These are phyloP conservation scores for Sonneratia alba DNA, from an alignment of 345 rosid species.

Conservation along the genomic window DNA sequence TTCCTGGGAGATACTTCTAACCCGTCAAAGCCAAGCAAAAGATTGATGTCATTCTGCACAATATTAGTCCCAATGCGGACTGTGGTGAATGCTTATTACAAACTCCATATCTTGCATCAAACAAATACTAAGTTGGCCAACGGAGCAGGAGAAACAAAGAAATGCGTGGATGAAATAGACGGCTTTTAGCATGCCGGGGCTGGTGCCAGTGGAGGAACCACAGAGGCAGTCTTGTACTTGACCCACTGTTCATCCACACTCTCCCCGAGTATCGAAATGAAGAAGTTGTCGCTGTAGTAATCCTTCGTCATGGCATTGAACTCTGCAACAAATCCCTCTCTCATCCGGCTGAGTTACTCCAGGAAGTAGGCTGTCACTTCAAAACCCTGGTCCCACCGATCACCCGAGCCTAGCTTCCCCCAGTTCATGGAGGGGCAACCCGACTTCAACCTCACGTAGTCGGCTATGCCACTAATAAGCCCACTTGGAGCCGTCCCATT, in stretches of 20 bases:
- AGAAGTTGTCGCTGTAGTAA: slow-evolving; percentile 5
- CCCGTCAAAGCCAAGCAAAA: background rate
- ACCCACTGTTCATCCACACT: slow-evolving; percentile 4
- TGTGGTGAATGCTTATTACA: background rate
- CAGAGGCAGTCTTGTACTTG: slow-evolving; percentile 3
- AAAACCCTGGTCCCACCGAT: slow-evolving; percentile 7
- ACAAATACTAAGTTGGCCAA: background rate
- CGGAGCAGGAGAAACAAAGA: background rate
- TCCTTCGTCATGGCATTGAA: slow-evolving; percentile 13
- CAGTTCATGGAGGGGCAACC: slow-evolving; percentile 9
- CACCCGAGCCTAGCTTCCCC: slow-evolving; percentile 7
- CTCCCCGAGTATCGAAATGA: slow-evolving; percentile 4
- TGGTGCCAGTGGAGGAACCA: background rate
- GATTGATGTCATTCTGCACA: no score
- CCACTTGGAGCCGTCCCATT: slow-evolving; percentile 6
- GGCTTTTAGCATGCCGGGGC: background rate
- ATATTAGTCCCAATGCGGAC: background rate
- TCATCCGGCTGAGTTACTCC: slow-evolving; percentile 4
- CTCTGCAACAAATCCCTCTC: slow-evolving; percentile 5
- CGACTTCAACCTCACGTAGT: slow-evolving; percentile 10
- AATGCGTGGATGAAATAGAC: background rate
- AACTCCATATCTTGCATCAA: background rate
- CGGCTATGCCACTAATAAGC: slow-evolving; percentile 7
- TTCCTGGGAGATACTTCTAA: background rate
- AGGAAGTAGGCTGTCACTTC: slow-evolving; percentile 10